Base-by-base conservation (phyloP, 1,284 basidiomycete genomes). In the Cryptococcus sp. region DNA sequence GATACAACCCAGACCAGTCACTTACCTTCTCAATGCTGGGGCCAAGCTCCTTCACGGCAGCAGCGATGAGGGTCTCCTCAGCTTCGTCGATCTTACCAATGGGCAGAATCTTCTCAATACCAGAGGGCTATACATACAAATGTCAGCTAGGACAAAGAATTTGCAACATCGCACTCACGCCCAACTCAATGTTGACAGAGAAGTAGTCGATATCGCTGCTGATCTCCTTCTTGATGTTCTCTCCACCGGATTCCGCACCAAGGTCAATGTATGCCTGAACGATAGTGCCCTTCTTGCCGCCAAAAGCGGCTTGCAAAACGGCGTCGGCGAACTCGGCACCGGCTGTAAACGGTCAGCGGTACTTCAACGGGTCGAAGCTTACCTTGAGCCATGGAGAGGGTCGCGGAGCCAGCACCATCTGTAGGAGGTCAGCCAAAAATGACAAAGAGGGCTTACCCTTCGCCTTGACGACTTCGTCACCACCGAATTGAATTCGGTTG, bases 361-460 rank as follows among this genome's bases (percentile, higher is more conserved):
- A 22, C 23, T 17, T 13, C 20, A 19, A 22, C 63, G 10, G 5
- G 38, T 17, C 22, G 20, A 45, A 64, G 73, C 72, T 69, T 65
- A 75, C 80, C 82, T 75, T 91, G 92, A n/a, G 92, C 91, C 92
- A 95, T 95, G 53, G 89, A 91, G 57, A 94, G 86, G 50, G 91
- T 94, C 42, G 91, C 91, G 60, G 87, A 89, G 68, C 91, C 91
- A 60, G 89, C 88, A 73, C 91, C 91, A 71, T 93, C 90, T 84
- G 20, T 17, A 23, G 20, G 25, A 20, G 25, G 54, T 90, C 35
- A 47, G 52, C 46, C 27, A 25, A 43, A 38, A 13, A 13, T 27
- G 15, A 17, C 10, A 2, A 19, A 16, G 41, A 19, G 2, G 20
- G 60, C 69, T 50, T 27, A 72, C 68, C 72, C 71, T 79, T 79